phyloP scores from a whole-genome alignment of 352 stramenopile species.

The Achlya hypogyna region DNA sequence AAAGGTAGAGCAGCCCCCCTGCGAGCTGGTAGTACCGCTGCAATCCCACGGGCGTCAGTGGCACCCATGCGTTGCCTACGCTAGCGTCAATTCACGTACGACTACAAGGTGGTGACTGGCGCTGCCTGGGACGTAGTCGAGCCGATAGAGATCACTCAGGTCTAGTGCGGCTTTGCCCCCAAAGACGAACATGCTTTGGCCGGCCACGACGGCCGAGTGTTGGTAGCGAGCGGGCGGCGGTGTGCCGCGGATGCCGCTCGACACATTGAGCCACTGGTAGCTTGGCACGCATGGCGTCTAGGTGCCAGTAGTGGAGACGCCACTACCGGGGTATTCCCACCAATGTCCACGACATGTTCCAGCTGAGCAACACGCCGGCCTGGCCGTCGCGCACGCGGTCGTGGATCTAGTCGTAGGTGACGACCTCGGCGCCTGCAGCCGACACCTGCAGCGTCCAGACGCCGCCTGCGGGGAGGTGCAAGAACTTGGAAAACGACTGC shows the following conservation, averaged over 20 bases:
- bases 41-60: neutral
- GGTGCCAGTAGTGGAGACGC: neutral
- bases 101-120: neutral
- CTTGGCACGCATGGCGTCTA: slow-evolving; percentile 37
- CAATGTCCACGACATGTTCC: slow-evolving; percentile 47
- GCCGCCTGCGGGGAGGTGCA: slow-evolving; percentile 37
- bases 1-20: neutral
- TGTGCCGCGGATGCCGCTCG: slow-evolving; percentile 24
- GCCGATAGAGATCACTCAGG: slow-evolving; percentile 44
- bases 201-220: slow-evolving; percentile 46
- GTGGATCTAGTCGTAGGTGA: no score
- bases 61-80: slow-evolving; percentile 7
- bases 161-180: slow-evolving; percentile 33
- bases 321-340: neutral
- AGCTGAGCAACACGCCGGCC: slow-evolving; percentile 35
- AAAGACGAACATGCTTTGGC: slow-evolving; percentile 62
- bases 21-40: neutral
- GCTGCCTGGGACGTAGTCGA: slow-evolving; percentile 40
- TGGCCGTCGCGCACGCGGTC: slow-evolving; percentile 26
- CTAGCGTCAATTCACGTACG: no score
- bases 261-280: slow-evolving; percentile 47
- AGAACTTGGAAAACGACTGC: slow-evolving; percentile 46
- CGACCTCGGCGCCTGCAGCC: slow-evolving; percentile 24
- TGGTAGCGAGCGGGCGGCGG: slow-evolving; percentile 41
- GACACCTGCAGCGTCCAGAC: slow-evolving; percentile 52